Percentiles rank a stretch among this genome's conserved stretches.
phyloP scores from a whole-genome alignment of 768 basidiomycete genomes.

The Mycena maculata region DNA sequence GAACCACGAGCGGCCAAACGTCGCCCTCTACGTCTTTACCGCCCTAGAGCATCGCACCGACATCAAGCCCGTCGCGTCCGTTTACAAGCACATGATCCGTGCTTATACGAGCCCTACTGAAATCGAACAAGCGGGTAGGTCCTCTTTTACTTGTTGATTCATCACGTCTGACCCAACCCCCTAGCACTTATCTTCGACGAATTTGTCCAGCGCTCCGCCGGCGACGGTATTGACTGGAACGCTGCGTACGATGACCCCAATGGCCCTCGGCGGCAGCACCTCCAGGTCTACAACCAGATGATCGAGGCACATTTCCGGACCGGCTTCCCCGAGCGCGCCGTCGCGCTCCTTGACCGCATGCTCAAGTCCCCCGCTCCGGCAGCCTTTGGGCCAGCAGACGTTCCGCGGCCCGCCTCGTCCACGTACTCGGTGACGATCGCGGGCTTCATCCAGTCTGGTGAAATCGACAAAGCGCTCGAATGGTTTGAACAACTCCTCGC shows the following conservation, averaged over 20 bases:
- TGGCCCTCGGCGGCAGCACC: slow-evolving; percentile 48
- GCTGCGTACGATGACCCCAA: slow-evolving; percentile 35
- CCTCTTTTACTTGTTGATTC: background rate
- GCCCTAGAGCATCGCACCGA: slow-evolving; percentile 63
- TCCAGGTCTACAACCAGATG: slow-evolving; percentile 80
- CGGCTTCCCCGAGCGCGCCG: slow-evolving; percentile 69
- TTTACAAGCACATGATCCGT: slow-evolving; percentile 68
- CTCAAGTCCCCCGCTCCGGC: slow-evolving; percentile 58
- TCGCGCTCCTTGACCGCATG: slow-evolving; percentile 79
- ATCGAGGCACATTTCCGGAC: slow-evolving; percentile 77
- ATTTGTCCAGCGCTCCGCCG: slow-evolving; percentile 58
- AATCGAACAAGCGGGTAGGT: slow-evolving; percentile 49
- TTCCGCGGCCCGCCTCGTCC: slow-evolving; percentile 68
- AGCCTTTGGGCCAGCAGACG: slow-evolving; percentile 49
- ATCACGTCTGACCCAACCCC: too few relatives aligned
- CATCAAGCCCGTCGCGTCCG: slow-evolving; percentile 46
- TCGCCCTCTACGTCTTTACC: slow-evolving; percentile 73
- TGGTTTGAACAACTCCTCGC: slow-evolving; percentile 79
- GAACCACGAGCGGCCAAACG: slow-evolving; percentile 63
- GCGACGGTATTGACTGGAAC: slow-evolving; percentile 51
- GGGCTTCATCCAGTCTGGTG: slow-evolving; percentile 73
- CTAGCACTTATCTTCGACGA: slow-evolving; percentile 71
- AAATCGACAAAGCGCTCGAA: slow-evolving; percentile 68
- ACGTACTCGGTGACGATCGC: slow-evolving; percentile 74
- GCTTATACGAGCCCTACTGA: slow-evolving; percentile 66